Evolutionary conservation across 805 yeast species (phyloP), one percentile per base, ranked within the genome.

Genomic region (Cyberlindnera mississippiensis): DNA sequence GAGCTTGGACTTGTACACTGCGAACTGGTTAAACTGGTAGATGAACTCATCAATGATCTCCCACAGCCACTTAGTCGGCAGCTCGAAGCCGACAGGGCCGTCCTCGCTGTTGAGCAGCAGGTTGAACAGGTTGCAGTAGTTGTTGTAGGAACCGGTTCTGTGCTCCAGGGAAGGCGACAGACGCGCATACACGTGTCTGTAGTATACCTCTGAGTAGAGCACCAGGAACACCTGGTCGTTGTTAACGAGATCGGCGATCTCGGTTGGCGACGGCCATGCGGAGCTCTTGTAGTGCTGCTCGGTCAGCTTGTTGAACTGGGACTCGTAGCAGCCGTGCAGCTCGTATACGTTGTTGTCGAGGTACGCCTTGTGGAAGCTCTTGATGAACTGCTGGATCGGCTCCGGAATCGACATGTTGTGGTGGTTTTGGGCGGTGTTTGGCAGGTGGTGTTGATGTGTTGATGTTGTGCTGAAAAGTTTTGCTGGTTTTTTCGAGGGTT

Each of bases 41-140:
- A 72, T 71, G 55, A 72, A 73, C 56, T 72, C 77, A 48, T 72
- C 77, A 44, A 72, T 63, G 44, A 72, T 70, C 41, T 72, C 77
- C 77, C 77, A 73, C 18, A 69, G 60, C 77, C 77, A 72, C 48
- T 66, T 64, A 46, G 62, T 62, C 37, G 77, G 77, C 36, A 72
- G 55, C 51, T 72, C 76, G 44, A 72, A 63, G 28, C 66, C 65
- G 10, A 63, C 66, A 27, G 76, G 73, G 8, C 71, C 69, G 20
- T 61, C 64, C 41, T 64, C 67, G 33, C 64, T 59, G 57, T 69
- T 70, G 46, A 72, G 61, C 37, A 72, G 60, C 45, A 64, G 53
- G 55, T 71, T 71, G 63, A 72, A 72, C 51, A 71, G 58, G 46
- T 64, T 64, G 52, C 76, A 72, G 57, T 72, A 72, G 57, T 73